Percentiles rank a stretch among this genome's conserved stretches.
Evolutionary conservation across 2,329 filamentous ascomycete genomes (phyloP).

Genomic region (Akanthomyces uredinophilus): DNA sequence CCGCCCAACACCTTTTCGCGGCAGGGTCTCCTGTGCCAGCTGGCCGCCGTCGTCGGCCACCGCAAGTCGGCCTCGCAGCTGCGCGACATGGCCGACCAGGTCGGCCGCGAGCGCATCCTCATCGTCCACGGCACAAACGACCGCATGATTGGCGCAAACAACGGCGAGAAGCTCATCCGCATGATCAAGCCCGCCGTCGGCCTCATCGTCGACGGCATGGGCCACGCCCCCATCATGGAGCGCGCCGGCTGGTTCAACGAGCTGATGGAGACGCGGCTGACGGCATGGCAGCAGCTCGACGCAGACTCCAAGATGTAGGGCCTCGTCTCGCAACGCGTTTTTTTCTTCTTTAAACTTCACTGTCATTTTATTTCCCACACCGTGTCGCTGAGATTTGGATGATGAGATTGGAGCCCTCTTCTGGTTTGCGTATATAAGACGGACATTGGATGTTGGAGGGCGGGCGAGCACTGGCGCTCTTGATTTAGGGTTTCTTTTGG

Average conservation of each 20-base stretch:
- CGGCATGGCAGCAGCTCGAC: slow-evolving; percentile 44
- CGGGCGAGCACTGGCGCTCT: neutral
- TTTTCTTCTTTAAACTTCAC: neutral
- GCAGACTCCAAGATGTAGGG: neutral
- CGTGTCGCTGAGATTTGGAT: neutral
- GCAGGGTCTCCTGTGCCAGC: slow-evolving; percentile 69
- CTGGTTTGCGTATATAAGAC: neutral
- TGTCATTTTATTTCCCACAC: neutral
- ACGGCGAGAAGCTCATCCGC: slow-evolving; percentile 64
- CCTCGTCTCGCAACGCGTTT: neutral
- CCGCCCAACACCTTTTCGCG: slow-evolving; percentile 56
- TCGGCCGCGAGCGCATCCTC: slow-evolving; percentile 70
- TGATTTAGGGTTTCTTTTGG: neutral
- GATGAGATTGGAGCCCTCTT: neutral
- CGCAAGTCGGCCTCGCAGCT: slow-evolving; percentile 66
- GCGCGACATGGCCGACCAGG: slow-evolving; percentile 54
- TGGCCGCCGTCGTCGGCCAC: slow-evolving; percentile 75
- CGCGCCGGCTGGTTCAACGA: slow-evolving; percentile 62
- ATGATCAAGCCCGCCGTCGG: slow-evolving; percentile 57
- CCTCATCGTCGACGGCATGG: slow-evolving; percentile 62
- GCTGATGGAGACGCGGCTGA: slow-evolving; percentile 53
- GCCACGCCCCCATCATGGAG: slow-evolving; percentile 73
- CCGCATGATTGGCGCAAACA: slow-evolving; percentile 69
- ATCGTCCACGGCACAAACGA: slow-evolving; percentile 73
- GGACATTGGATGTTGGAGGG: neutral